Conservation (phyloP, 768 basidiomycete genomes). For the Trichaptum fuscoviolaceum region DNA sequence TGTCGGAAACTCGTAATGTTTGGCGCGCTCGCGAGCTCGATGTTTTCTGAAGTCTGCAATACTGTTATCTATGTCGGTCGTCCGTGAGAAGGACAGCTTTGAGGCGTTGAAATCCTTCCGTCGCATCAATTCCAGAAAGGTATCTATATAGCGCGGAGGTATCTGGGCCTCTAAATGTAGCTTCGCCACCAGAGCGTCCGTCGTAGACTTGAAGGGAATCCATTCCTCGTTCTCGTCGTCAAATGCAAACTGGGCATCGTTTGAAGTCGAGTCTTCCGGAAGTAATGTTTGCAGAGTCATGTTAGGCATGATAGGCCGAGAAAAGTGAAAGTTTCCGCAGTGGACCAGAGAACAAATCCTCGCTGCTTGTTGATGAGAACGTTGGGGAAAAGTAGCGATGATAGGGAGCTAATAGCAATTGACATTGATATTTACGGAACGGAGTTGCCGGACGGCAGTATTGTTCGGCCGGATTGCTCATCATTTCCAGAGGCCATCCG, state of each 20-base stretch:
- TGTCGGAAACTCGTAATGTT: neutral
- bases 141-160: neutral
- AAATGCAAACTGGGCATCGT: neutral
- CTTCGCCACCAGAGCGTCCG: neutral
- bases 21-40: neutral
- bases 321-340: neutral
- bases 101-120: neutral
- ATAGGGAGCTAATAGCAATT: neutral
- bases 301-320: neutral
- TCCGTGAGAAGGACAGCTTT: neutral
- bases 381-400: neutral
- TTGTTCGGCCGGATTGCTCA: neutral
- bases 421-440: neutral
- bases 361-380: neutral
- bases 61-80: neutral
- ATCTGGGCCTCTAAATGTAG: neutral
- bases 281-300: neutral
- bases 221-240: neutral
- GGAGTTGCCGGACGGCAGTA: neutral
- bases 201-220: neutral
- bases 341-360: neutral
- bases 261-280: neutral
- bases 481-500: no score
- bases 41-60: neutral
- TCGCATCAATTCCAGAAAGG: neutral